phyloP scores from a whole-genome alignment of 805 yeast genomes.

The Limtongia smithiae region DNA sequence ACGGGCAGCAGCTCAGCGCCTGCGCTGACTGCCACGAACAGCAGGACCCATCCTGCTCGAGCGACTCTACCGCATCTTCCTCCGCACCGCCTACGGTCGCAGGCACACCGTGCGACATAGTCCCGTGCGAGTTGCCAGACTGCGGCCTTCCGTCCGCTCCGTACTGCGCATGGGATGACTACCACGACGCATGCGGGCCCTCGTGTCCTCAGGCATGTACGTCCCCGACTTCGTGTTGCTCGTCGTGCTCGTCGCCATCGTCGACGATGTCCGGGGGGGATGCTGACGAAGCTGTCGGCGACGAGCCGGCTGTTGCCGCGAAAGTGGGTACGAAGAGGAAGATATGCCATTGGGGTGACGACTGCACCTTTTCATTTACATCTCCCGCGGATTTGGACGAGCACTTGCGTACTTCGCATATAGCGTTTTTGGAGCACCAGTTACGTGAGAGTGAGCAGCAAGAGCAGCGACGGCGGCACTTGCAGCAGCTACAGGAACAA shows the following conservation, averaged over 20 bases:
- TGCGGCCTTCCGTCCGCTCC: constrained; percentile 11
- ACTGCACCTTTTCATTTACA: constrained; percentile 26
- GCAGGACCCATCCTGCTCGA: background rate
- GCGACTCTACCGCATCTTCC: background rate
- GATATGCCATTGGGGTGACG: constrained; percentile 29
- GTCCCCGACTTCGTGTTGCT: background rate
- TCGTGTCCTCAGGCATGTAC: background rate
- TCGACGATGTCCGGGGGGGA: too few relatives aligned
- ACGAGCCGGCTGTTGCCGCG: too few relatives aligned
- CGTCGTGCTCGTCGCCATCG: too few relatives aligned
- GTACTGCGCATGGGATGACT: background rate
- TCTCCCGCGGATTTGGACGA: constrained; percentile 25
- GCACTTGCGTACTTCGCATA: constrained; percentile 25
- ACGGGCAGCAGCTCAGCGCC: background rate
- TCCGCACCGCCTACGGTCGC: background rate
- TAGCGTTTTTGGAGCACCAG: constrained; percentile 16
- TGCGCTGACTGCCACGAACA: background rate
- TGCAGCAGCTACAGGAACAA: constrained; percentile 3
- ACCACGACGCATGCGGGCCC: background rate
- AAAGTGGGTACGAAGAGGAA: too few relatives aligned
- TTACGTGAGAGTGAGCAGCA: background rate
- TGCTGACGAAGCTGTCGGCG: too few relatives aligned
- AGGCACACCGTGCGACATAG: background rate
- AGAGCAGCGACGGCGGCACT: background rate
- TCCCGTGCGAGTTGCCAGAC: constrained; percentile 6